Evolutionary conservation across 805 yeast species (phyloP).

Genomic region (Starmerella asiatica): DNA sequence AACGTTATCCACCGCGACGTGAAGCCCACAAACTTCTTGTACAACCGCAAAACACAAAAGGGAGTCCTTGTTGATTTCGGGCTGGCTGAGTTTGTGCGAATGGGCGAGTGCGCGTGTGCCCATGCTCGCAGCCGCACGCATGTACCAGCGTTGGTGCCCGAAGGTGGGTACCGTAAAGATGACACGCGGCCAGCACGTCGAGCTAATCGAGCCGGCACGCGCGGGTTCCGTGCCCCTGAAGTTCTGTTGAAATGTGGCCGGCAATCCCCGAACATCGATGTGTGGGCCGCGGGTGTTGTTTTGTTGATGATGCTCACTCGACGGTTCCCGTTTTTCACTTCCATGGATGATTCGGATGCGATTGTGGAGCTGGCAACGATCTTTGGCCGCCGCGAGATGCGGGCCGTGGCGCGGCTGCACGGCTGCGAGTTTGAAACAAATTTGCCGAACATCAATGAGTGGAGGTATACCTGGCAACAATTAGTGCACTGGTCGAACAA

Average conservation of each 20-base stretch:
- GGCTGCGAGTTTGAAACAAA: conserved; percentile 74
- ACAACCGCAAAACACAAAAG: conserved; percentile 47
- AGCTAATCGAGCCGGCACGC: conserved; percentile 93
- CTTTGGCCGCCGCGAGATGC: conserved; percentile 63
- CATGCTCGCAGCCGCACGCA: not conserved
- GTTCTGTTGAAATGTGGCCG: conserved; percentile 75
- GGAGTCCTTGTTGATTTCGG: conserved; percentile 92
- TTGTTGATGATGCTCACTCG: conserved; percentile 62
- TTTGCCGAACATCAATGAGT: conserved; percentile 38
- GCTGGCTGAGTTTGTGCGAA: conserved; percentile 50
- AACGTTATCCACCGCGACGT: conserved; percentile 87
- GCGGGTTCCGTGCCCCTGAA: conserved; percentile 93
- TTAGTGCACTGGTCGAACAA: conserved; percentile 29
- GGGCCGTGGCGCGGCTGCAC: conserved; percentile 67
- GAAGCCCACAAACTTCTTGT: conserved; percentile 69
- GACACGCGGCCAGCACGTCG: conserved; percentile 80
- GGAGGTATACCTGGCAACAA: conserved; percentile 30
- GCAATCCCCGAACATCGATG: conserved; percentile 69
- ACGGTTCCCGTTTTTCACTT: conserved; percentile 85
- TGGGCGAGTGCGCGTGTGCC: conserved; percentile 15
- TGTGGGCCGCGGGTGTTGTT: conserved; percentile 89
- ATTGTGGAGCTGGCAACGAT: conserved; percentile 67
- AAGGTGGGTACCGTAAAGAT: conserved; percentile 68
- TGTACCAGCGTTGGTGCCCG: conserved; percentile 19
- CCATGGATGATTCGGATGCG: conserved; percentile 88